phyloP scores from a whole-genome alignment of 768 basidiomycete species.

The Hygrocybe coccinea region DNA sequence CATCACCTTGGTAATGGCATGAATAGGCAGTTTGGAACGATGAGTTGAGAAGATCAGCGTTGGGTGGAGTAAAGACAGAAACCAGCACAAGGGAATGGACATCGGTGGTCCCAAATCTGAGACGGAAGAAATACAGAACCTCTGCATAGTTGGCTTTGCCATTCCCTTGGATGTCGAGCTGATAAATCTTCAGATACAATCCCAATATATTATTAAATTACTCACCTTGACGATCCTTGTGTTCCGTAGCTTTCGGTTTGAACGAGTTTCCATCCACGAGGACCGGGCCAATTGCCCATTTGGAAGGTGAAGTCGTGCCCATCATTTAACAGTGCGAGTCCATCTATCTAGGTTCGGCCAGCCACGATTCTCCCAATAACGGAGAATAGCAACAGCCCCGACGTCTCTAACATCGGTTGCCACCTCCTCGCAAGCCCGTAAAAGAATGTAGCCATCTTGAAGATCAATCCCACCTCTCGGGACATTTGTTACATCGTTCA shows the following conservation, averaged over 20 bases:
- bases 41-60: constrained; percentile 10
- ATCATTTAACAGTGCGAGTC: constrained; percentile 5
- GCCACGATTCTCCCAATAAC: not conserved
- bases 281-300: constrained; percentile 12
- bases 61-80: constrained; percentile 17
- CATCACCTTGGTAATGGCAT: constrained; percentile 13
- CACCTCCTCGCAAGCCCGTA: not conserved
- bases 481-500: not conserved
- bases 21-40: constrained; percentile 20
- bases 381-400: not conserved
- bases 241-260: not conserved
- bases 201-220: not conserved
- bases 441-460: constrained; percentile 5
- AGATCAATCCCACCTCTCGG: constrained; percentile 1
- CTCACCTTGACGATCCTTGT: constrained; percentile 7
- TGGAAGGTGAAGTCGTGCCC: constrained; percentile 11
- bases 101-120: not conserved
- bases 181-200: not conserved
- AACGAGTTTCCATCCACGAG: constrained; percentile 8
- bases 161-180: not conserved
- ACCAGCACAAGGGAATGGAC: constrained; percentile 17
- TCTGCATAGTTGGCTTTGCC: constrained; percentile 14
- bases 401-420: not conserved
- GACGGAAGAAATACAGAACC: constrained; percentile 19
- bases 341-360: not conserved